A percentile compares a stretch with the other conserved stretches of the same genome.
phyloP scores from a whole-genome alignment of 108 stramenopile species.

The Cyclostephanos invisitatus region DNA sequence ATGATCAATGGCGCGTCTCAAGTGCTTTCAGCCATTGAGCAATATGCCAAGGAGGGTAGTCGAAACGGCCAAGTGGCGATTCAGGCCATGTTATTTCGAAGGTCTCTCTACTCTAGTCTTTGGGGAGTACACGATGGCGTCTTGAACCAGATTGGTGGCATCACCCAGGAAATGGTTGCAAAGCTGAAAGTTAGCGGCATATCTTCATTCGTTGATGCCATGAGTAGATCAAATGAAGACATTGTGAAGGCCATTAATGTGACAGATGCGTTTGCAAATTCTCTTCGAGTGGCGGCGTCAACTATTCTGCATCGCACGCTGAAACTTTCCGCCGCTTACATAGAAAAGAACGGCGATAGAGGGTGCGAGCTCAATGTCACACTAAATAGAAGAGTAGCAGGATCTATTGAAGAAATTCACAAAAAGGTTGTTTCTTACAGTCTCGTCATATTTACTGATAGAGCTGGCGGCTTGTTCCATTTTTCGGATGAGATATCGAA shows the following conservation, averaged over 20 bases:
- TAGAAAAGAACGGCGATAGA: slow-evolving; percentile 22
- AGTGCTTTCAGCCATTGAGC: slow-evolving; percentile 72
- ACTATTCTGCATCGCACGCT: slow-evolving; percentile 62
- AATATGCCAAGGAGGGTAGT: slow-evolving; percentile 71
- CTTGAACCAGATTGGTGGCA: slow-evolving; percentile 74
- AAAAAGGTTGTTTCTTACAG: slow-evolving; percentile 52
- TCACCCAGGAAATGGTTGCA: slow-evolving; percentile 54
- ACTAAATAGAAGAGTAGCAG: slow-evolving; percentile 19
- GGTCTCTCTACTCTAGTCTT: slow-evolving; percentile 60
- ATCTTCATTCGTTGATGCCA: slow-evolving; percentile 69
- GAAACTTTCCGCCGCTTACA: slow-evolving; percentile 50
- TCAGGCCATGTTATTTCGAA: slow-evolving; percentile 58
- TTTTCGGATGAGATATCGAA: slow-evolving; percentile 54
- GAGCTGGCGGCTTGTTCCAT: slow-evolving; percentile 61
- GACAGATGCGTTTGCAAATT: slow-evolving; percentile 60
- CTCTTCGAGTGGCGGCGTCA: slow-evolving; percentile 50
- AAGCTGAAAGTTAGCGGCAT: slow-evolving; percentile 61
- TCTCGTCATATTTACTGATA: slow-evolving; percentile 72
- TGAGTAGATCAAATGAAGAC: slow-evolving; percentile 44
- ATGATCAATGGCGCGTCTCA: slow-evolving; percentile 62
- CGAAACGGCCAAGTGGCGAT: slow-evolving; percentile 63
- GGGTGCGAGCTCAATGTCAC: slow-evolving; percentile 31
- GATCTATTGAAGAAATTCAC: slow-evolving; percentile 10
- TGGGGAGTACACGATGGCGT: slow-evolving; percentile 77
- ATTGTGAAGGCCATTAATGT: slow-evolving; percentile 56